These are phyloP conservation scores for Mrakia hoshinonis DNA, from an alignment of 768 basidiomycete species.

Conservation along the genomic window DNA sequence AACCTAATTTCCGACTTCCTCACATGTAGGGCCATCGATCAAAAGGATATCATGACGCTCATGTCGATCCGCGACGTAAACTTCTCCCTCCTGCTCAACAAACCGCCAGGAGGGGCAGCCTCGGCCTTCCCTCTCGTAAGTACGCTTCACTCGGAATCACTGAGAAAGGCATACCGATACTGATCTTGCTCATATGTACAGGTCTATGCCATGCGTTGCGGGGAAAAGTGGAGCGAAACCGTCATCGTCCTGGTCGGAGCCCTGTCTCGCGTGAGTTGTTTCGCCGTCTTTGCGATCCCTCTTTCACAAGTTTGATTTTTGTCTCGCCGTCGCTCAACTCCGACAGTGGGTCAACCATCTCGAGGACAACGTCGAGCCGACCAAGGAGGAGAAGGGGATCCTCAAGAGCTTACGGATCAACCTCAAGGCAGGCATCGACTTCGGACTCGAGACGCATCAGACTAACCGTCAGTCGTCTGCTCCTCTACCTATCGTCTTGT, in stretches of 20 bases:
- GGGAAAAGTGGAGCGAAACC: conserved; percentile 50
- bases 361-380: conserved; percentile 64
- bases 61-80: conserved; percentile 73
- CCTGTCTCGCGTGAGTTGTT: conserved; percentile 52
- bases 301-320: too few species aligned
- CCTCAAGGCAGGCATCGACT: conserved; percentile 85
- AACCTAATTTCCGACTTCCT: background rate
- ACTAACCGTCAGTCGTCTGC: conserved; percentile 15
- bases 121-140: background rate
- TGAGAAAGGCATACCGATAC: background rate
- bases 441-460: conserved; percentile 49
- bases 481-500: background rate
- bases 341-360: conserved; percentile 76
- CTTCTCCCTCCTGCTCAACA: conserved; percentile 41
- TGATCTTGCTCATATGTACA: conserved; percentile 40
- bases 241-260: conserved; percentile 82
- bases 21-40: conserved; percentile 59
- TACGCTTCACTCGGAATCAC: background rate
- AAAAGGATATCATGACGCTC: conserved; percentile 68
- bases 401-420: conserved; percentile 74
- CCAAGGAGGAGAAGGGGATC: conserved; percentile 57
- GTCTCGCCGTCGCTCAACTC: too few species aligned
- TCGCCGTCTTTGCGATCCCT: too few species aligned
- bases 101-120: conserved; percentile 36
- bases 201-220: conserved; percentile 64